Conservation (phyloP, 768 basidiomycete species). For the Leucocoprinus birnbaumii region DNA sequence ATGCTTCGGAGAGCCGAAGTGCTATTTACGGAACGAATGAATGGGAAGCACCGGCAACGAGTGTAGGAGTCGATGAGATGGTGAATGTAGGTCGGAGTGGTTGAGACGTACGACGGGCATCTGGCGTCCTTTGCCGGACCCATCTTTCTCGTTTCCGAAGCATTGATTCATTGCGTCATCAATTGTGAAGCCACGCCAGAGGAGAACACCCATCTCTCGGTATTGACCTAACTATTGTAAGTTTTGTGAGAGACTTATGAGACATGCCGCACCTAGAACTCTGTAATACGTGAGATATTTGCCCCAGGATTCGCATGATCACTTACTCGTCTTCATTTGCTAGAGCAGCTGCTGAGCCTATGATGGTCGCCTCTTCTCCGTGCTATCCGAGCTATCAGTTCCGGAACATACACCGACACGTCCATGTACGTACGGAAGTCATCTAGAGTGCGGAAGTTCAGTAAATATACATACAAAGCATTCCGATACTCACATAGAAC, state of each 20-base stretch:
- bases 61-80: not conserved
- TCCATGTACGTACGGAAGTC: conserved; percentile 62
- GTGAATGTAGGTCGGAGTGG: not conserved
- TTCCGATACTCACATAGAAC: conserved; percentile 64
- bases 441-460: conserved; percentile 44
- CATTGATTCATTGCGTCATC: conserved; percentile 89
- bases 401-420: conserved; percentile 6
- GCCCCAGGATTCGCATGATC: not conserved
- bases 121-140: conserved; percentile 79
- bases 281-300: conserved; percentile 29
- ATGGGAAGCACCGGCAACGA: not conserved
- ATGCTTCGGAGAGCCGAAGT: conserved; percentile 79
- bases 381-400: conserved; percentile 39
- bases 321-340: conserved; percentile 81
- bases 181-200: conserved; percentile 83
- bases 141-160: conserved; percentile 84
- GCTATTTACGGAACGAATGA: conserved; percentile 37
- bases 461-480: not conserved
- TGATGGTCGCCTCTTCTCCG: conserved; percentile 89
- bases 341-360: conserved; percentile 87
- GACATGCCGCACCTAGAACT: conserved; percentile 58
- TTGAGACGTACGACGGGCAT: conserved; percentile 79
- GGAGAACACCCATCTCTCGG: conserved; percentile 85
- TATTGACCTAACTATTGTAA: conserved; percentile 65
- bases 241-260: not conserved